Base-by-base conservation (phyloP, 805 yeast species). In the Alloascoidea africana region DNA sequence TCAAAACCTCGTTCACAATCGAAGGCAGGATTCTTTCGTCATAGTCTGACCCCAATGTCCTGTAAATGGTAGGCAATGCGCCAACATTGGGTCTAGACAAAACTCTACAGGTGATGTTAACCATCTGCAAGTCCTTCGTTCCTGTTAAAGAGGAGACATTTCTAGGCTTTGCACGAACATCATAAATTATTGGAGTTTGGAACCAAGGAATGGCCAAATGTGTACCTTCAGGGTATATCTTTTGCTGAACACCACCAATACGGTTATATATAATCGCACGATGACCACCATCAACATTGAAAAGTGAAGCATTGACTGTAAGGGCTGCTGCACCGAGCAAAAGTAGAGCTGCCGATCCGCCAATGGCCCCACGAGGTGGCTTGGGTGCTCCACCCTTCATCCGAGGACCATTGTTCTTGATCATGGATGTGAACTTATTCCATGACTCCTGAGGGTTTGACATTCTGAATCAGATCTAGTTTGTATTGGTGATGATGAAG, bases 71-170 rank as follows among this genome's bases (percentile, higher is more conserved):
- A 17, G 97, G 95, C 47, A 91, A 67, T 38, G 85, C 74, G 38
- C 60, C 58, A 18, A 85, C 69, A 40, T 81, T 79, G 0, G 98
- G 98, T 56, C 87, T 77, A 39, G 93, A 80, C 49, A 91, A 70
- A 17, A 91, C 98, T 65, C 98, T 79, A 60, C 98, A 91, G n/a
- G 97, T 89, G 54, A 91, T 89, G 59, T 86, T 91, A 36, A 91
- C 98, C 98, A 91, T 91, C 65, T 91, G 98, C 55, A 91, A 70
- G 62, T 91, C 98, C 63, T 91, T 91, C 16, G 98, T 91, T 46
- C 98, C 98, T 1, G 98, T 91, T 51, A 93, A 70, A 17, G 96
- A 84, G 11, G 96, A 83, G 43, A 91, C 93, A 49, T 86, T 86
- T 61, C 96, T 76, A 42, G 98, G 98, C 56, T 85, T 89, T 35